phyloP scores from a whole-genome alignment of 2,329 filamentous ascomycete species.

The Paecilomyces niveus region DNA sequence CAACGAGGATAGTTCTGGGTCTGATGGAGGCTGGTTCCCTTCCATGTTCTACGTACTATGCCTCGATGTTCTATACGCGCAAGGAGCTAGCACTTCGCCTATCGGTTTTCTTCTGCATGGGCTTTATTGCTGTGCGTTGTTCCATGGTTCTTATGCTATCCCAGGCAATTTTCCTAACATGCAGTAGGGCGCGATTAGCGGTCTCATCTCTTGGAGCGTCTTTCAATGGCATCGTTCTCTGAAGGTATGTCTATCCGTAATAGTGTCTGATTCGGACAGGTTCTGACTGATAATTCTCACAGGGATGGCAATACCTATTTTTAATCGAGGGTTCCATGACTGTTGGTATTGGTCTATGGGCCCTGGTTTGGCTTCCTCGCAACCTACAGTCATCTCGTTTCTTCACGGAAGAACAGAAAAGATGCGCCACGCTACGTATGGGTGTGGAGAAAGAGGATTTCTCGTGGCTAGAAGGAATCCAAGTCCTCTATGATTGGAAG shows the following conservation, averaged over 20 bases:
- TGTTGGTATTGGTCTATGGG: slow-evolving; percentile 9
- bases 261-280: too few species aligned
- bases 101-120: neutral
- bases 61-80: too few species aligned
- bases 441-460: neutral
- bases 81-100: too few species aligned
- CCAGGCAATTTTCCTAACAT: too few species aligned
- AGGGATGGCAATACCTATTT: slow-evolving; percentile 6
- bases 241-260: too few species aligned
- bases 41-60: too few species aligned
- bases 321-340: slow-evolving; percentile 6
- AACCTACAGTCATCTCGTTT: slow-evolving; percentile 31
- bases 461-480: neutral
- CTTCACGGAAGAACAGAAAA: slow-evolving; percentile 23
- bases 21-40: too few species aligned
- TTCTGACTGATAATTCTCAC: neutral
- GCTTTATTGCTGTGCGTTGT: neutral
- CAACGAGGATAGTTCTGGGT: too few species aligned
- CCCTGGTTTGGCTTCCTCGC: slow-evolving; percentile 29
- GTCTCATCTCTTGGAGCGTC: too few species aligned
- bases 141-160: too few species aligned
- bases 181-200: too few species aligned
- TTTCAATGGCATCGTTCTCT: too few species aligned
- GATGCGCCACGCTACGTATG: neutral
- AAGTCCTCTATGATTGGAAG: neutral